Evolutionary conservation across 2,329 filamentous ascomycete species (phyloP), one percentile per base, ranked within the genome.

Genomic region (Trichoderma asperellum): DNA sequence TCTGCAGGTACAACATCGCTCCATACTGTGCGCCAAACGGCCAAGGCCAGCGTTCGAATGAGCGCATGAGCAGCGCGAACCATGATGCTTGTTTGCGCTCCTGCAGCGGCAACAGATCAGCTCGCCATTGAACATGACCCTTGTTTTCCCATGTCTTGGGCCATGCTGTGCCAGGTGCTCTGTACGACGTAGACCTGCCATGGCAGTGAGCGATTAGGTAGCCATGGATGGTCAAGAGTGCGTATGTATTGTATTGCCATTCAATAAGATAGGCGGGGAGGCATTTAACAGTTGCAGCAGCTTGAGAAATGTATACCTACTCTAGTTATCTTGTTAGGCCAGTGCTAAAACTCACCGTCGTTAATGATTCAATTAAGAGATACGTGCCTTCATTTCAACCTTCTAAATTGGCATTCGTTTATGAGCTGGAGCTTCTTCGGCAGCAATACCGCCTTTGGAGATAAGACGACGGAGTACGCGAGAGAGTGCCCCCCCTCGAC

Each of bases 1-100:
- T 32, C 65, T 68, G 57, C 65, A 68, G 65, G 65, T 68, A 68
- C 65, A 60, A 40, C 65, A 61, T 68, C 65, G 57, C 57, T 61
- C 65, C 65, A 47, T 68, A 68, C 65, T 16, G 65, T 68, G 65
- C 60, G 65, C 34, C 65, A 68, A 68, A 61, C 40, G 53, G 52
- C 24, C 65, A 34, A 32, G 18, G 11, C 57, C 34, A 52, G 55
- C 43, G 35, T 57, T 43, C 65, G 43, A 56, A 53, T 68, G 57
- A 55, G 61, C 63, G 43, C 43, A 40, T 40, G 53, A 24, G 52
- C 61, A 55, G 18, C 37, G 27, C 37, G 53, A 11, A 37, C 16
- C 34, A 21, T 27, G 57, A 35, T 40, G n/a, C 24, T 57, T 55
- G 63, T 66, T 66, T 66, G 37, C 40, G 63, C 53, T 56, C 35